Conservation (phyloP, 495 filamentous ascomycete species). For the Penicillium paradoxum region DNA sequence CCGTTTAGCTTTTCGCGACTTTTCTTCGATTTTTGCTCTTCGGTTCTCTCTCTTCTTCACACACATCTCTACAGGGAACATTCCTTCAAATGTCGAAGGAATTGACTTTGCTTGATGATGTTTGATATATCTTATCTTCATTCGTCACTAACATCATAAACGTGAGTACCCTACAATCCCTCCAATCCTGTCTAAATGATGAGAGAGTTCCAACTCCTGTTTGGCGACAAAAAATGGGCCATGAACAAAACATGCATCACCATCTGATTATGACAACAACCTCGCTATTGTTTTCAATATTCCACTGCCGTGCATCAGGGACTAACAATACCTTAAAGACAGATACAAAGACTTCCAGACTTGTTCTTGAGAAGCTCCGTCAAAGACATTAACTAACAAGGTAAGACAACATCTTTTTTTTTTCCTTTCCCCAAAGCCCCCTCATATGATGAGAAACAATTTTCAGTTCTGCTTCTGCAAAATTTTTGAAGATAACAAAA, state of each 20-base stretch:
- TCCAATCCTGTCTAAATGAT: slow-evolving; percentile 46
- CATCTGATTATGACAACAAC: slow-evolving; percentile 68
- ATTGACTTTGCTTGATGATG: neutral
- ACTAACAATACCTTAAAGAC: slow-evolving; percentile 18
- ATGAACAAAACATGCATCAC: slow-evolving; percentile 96
- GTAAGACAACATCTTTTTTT: slow-evolving; percentile 18
- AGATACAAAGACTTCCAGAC: neutral
- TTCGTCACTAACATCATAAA: slow-evolving; percentile 15
- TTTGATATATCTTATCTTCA: neutral
- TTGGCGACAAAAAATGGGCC: slow-evolving; percentile 83
- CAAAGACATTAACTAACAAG: slow-evolving; percentile 6
- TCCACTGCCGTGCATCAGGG: slow-evolving; percentile 2
- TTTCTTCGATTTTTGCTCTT: slow-evolving; percentile 28
- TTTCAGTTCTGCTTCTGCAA: slow-evolving; percentile 97
- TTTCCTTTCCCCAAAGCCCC: slow-evolving; percentile 2
- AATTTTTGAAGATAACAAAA: slow-evolving; percentile 68
- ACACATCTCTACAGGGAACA: slow-evolving; percentile 14
- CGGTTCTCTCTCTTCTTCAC: slow-evolving; percentile 24
- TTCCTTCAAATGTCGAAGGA: slow-evolving; percentile 22
- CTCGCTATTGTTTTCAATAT: slow-evolving; percentile 16
- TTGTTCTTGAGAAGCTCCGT: slow-evolving; percentile 3
- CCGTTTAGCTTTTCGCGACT: slow-evolving; percentile 16
- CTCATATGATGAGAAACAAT: slow-evolving; percentile 68
- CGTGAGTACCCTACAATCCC: slow-evolving; percentile 25
- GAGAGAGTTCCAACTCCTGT: slow-evolving; percentile 58